Evolutionary conservation across 1,139 yeast genomes (phyloP), one percentile per base, ranked within the genome.

Genomic region (Sugiyamaella japonica): DNA sequence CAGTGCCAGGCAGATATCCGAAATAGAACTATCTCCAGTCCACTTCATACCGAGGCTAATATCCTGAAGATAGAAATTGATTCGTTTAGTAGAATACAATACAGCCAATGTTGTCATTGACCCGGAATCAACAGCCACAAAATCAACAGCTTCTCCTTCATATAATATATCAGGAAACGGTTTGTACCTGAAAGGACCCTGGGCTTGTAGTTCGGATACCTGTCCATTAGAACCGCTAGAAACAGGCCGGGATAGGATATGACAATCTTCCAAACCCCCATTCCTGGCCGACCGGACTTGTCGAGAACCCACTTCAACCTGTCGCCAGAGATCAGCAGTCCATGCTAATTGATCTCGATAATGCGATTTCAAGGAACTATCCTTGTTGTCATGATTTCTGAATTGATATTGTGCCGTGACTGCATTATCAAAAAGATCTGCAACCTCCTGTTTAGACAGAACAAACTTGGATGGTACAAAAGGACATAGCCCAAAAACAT

Each of bases 401-500:
- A 63, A 57, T 20, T 65, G 64, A 37, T 58, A 57, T 41, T 65
- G 69, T 17, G 61, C 64, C 5, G 70, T 64, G 10, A 69, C 70
- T 5, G 81, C 75, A 54, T 75, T 73, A 58, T 80, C 77, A 54
- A 81, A 70, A 7, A 79, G 61, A 3, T 61, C 66, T 25, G 71
- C 73, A 7, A 76, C 59, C 61, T 74, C 73, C 0, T 62, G 57
- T 48, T 66, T 62, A 0, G 75, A 54, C 13, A 79, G 68, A 0
- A 72, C 66, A 25, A 79, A 64, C 20, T 67, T 63, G 2, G 68
- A 60, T 0, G 88, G 86, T 25, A 79, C 63, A 65, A 82, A 82
- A 9, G 89, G 89, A 56, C 77, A 79, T 1, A 84, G 68, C 0
- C 78, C 73, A 61, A 74, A 82, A 1, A 84, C 58, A 59, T 84